Evolutionary conservation across 2,329 filamentous ascomycete species (phyloP).

Genomic region (Alternaria burnsii): DNA sequence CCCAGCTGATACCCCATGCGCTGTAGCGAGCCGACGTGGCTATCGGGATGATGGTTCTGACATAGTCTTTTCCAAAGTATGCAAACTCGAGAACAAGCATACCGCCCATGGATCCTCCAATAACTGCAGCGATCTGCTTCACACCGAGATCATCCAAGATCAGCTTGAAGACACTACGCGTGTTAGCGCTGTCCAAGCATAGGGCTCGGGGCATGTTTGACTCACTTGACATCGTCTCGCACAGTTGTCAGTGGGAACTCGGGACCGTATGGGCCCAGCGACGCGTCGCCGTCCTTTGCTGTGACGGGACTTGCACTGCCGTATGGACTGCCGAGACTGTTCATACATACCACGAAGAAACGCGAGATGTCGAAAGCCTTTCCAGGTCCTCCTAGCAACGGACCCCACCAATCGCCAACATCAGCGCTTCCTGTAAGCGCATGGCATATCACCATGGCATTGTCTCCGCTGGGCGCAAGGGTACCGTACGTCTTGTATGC

Average conservation of each 20-base stretch:
- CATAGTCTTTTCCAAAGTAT: conserved; percentile 88
- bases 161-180: conserved; percentile 74
- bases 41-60: conserved; percentile 81
- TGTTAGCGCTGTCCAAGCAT: conserved; percentile 17
- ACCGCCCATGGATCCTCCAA: conserved; percentile 86
- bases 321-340: conserved; percentile 85
- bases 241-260: conserved; percentile 97
- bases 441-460: conserved; percentile 77
- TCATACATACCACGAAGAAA: conserved; percentile 88
- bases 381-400: conserved; percentile 78
- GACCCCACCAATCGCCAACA: conserved; percentile 89
- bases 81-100: conserved; percentile 94
- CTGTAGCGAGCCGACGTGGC: conserved; percentile 86
- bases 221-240: conserved; percentile 91
- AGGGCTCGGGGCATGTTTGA: conserved; percentile 10
- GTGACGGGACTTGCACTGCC: conserved; percentile 90
- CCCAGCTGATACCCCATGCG: conserved; percentile 92
- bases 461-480: conserved; percentile 65
- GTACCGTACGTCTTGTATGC: conserved; percentile 70
- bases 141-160: conserved; percentile 83
- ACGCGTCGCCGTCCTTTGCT: conserved; percentile 79
- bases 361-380: conserved; percentile 81
- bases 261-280: conserved; percentile 83
- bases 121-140: conserved; percentile 77
- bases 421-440: conserved; percentile 86